A percentile compares a stretch with the other conserved stretches of the same genome.
Evolutionary conservation across 345 rosid species (phyloP).

Genomic region (Turritis glabra): DNA sequence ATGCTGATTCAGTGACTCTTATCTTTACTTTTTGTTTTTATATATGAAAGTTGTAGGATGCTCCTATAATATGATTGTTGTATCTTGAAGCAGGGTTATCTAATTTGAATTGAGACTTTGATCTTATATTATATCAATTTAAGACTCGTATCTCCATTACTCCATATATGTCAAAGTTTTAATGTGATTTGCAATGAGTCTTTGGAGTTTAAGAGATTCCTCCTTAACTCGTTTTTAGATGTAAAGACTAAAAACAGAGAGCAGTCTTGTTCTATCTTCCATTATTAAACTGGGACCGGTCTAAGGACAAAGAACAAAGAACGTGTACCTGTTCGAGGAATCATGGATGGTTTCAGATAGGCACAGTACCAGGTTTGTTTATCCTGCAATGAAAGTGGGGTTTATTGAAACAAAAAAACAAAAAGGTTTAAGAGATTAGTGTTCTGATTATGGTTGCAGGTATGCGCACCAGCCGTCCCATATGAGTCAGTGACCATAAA

Average conservation of each 20-base stretch:
- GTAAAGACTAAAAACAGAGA: too few relatives aligned
- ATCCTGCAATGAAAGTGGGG: not conserved
- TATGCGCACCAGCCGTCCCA: not conserved
- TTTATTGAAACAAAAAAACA: too few relatives aligned
- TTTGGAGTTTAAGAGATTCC: not conserved
- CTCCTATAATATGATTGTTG: not conserved
- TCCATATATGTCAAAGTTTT: not conserved
- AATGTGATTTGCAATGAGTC: not conserved
- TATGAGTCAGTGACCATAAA: not conserved
- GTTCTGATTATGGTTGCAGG: not conserved
- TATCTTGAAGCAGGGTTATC: not conserved
- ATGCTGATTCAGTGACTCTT: not conserved
- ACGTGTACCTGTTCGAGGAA: not conserved
- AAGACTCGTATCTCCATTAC: not conserved
- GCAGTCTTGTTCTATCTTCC: not conserved
- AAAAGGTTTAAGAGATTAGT: not conserved
- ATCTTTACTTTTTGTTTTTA: not conserved
- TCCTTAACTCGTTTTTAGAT: too few relatives aligned
- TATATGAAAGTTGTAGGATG: slow-evolving; percentile 27
- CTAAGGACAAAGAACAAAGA: not conserved
- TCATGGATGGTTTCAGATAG: not conserved
- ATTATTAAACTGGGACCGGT: not conserved
- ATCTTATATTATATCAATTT: not conserved
- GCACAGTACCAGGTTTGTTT: not conserved
- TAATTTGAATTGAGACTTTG: not conserved